Conservation (phyloP, 2,329 filamentous ascomycete species). For the Diaporthe ampelina region DNA sequence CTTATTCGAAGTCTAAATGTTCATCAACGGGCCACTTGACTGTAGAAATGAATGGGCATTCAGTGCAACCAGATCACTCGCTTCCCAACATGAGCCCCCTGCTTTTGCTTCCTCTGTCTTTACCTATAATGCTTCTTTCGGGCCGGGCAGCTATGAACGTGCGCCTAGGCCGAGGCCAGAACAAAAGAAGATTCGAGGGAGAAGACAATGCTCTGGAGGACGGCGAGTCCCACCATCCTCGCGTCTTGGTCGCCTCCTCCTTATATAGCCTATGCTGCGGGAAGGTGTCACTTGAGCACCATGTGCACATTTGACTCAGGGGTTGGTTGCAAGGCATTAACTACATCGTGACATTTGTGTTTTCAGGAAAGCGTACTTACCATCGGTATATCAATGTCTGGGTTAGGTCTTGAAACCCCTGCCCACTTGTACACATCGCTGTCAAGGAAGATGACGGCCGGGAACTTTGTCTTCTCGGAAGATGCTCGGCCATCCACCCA, state of each 20-base stretch:
- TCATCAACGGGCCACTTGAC: not conserved
- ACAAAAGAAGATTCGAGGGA: not conserved
- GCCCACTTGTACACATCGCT: constrained; percentile 54
- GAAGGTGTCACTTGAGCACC: constrained; percentile 26
- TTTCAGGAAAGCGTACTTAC: constrained; percentile 47
- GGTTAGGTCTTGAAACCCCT: constrained; percentile 54
- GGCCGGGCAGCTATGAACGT: not conserved
- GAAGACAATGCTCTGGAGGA: not conserved
- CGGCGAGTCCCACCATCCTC: not conserved
- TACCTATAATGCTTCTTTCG: not conserved
- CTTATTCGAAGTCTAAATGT: not conserved
- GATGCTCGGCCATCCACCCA: constrained; percentile 42
- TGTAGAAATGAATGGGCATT: not conserved
- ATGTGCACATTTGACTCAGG: not conserved
- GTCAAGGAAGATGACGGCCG: constrained; percentile 60
- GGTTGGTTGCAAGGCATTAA: not conserved
- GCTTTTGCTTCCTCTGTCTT: not conserved
- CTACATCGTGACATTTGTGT: no score
- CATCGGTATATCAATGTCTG: constrained; percentile 54
- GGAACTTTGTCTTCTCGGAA: constrained; percentile 51
- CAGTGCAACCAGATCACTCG: not conserved
- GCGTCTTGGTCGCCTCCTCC: not conserved
- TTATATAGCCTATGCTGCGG: not conserved
- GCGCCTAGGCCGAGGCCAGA: not conserved
- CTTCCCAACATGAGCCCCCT: not conserved